Percentiles rank a stretch among this genome's conserved stretches.
Conservation (phyloP, 352 stramenopile species). For the Pythium periplocum region DNA sequence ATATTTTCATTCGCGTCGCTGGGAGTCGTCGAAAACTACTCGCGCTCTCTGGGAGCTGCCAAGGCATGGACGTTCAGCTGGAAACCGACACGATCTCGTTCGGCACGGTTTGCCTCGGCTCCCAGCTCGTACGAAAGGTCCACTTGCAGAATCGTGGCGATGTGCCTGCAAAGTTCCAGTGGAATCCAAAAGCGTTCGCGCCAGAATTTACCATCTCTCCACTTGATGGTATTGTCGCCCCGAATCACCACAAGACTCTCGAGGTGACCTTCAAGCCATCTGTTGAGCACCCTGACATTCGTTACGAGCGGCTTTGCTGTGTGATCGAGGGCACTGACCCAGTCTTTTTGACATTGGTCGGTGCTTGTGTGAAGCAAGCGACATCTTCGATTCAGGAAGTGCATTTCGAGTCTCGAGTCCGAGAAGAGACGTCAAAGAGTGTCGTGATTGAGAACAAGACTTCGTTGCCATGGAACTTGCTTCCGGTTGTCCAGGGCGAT, state of each 20-base stretch:
- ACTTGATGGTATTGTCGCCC: conserved; percentile 70
- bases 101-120: conserved; percentile 85
- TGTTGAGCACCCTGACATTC: conserved; percentile 78
- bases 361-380: conserved; percentile 83
- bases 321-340: conserved; percentile 53
- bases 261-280: conserved; percentile 89
- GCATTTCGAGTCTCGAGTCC: conserved; percentile 76
- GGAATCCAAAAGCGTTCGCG: conserved; percentile 67
- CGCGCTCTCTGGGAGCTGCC: conserved; percentile 77
- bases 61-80: conserved; percentile 88
- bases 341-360: conserved; percentile 71
- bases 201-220: conserved; percentile 83
- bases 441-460: conserved; percentile 84
- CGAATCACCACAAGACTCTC: conserved; percentile 83
- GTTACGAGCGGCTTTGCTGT: conserved; percentile 77
- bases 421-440: conserved; percentile 50
- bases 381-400: conserved; percentile 86
- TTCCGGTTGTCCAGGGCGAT: conserved; percentile 81
- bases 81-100: conserved; percentile 89
- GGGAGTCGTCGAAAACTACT: conserved; percentile 73
- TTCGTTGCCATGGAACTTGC: conserved; percentile 76
- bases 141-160: conserved; percentile 90
- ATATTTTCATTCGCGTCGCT: conserved; percentile 56
- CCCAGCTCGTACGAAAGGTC: conserved; percentile 77
- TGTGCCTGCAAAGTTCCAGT: conserved; percentile 85